Percentiles rank a stretch among this genome's conserved stretches.
Conservation (phyloP, 73 alveolate genomes). For the Blepharisma stoltei region DNA sequence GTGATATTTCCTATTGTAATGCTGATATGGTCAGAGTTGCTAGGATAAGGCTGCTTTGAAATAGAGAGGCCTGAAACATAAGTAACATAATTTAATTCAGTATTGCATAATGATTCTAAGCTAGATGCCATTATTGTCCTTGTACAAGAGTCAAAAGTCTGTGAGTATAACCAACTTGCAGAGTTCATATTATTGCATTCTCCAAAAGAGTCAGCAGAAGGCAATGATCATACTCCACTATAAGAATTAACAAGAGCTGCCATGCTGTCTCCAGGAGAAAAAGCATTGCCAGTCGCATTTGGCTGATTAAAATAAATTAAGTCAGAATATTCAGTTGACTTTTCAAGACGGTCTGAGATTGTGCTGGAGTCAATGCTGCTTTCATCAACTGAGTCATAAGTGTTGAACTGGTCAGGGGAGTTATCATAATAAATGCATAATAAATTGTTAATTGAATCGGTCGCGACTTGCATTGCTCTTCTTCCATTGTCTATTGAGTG, state of each 20-base stretch:
- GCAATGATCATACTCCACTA: not conserved
- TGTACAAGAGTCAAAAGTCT: not conserved
- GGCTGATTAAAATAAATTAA: not conserved
- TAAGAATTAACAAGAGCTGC: not conserved
- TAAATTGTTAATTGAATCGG: not conserved
- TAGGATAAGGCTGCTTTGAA: not conserved
- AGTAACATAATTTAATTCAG: not conserved
- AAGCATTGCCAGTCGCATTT: not conserved
- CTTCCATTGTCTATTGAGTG: not conserved
- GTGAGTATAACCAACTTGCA: too few relatives aligned
- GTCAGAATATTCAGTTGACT: too few relatives aligned
- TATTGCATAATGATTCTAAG: not conserved
- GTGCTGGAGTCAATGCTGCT: not conserved
- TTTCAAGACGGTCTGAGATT: not conserved
- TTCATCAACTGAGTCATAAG: not conserved
- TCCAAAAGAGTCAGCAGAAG: constrained; percentile 6
- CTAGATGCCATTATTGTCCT: not conserved
- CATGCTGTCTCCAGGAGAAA: not conserved
- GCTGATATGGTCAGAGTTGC: not conserved
- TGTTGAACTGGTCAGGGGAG: constrained; percentile 19
- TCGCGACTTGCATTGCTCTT: constrained; percentile 22
- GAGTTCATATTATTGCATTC: not conserved
- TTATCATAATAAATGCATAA: constrained; percentile 4
- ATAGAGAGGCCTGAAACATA: not conserved
- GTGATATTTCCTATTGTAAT: not conserved